Conservation (phyloP, 2,329 filamentous ascomycete species). For the Penicillium capsulatum region DNA sequence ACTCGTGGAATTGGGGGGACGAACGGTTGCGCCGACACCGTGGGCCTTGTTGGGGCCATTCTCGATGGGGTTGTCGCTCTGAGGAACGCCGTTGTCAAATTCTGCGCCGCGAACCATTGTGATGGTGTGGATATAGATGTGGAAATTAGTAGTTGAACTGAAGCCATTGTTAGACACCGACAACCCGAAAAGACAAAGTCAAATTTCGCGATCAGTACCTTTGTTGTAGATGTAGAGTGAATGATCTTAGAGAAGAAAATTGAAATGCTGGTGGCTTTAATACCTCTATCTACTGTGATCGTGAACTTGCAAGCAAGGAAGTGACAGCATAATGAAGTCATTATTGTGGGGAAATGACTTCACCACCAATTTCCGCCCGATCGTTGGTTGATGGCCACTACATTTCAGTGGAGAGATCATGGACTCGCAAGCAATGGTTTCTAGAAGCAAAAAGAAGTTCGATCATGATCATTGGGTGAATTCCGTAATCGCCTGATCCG, state of each 20-base stretch:
- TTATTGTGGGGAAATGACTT: constrained; percentile 28
- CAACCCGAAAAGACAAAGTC: too few relatives aligned
- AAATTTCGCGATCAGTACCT: constrained; percentile 9
- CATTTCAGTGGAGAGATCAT: neutral
- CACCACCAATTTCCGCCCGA: constrained; percentile 13
- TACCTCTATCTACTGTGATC: constrained; percentile 2
- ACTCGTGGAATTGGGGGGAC: constrained; percentile 5
- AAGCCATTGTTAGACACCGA: neutral
- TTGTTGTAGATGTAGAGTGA: neutral
- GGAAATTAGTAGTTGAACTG: neutral
- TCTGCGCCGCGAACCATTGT: constrained; percentile 42
- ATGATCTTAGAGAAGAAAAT: too few relatives aligned
- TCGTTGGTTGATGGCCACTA: constrained; percentile 4
- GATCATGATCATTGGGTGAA: too few relatives aligned
- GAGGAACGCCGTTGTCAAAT: constrained; percentile 36
- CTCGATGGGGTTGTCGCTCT: constrained; percentile 40
- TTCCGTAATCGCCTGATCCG: too few relatives aligned
- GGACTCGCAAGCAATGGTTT: too few relatives aligned
- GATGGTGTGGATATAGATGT: constrained; percentile 10
- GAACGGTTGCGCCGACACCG: constrained; percentile 32
- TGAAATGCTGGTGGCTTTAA: too few relatives aligned
- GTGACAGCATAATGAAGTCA: constrained; percentile 36
- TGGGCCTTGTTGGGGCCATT: constrained; percentile 33
- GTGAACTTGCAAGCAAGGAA: constrained; percentile 2
- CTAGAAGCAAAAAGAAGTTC: too few relatives aligned